Evolutionary conservation across 202 grass and related monocot species (phyloP).

Genomic region (Tripidium arundinaceum): DNA sequence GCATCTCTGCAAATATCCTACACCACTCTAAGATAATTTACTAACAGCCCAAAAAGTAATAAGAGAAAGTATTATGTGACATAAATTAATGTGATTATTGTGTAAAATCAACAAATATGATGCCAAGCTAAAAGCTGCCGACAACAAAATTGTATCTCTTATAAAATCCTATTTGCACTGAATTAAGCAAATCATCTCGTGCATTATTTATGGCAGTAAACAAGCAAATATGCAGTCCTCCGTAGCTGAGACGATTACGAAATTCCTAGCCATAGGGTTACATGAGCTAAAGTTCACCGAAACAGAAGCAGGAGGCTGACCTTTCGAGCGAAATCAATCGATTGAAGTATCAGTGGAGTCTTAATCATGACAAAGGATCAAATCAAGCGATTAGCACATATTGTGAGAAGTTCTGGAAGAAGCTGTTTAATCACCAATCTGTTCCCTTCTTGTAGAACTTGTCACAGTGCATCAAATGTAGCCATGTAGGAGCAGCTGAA

Average conservation of each 20-base stretch:
- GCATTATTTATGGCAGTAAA: conserved; percentile 6
- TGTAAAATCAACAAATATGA: conserved; percentile 5
- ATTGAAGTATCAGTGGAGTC: too few relatives aligned
- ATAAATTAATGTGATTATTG: neutral
- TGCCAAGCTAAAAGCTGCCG: neutral
- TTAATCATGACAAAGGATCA: too few relatives aligned
- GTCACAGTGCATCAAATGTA: too few relatives aligned
- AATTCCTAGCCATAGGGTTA: neutral
- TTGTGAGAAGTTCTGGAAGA: too few relatives aligned
- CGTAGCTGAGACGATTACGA: neutral
- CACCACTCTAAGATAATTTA: too few relatives aligned
- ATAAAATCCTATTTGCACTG: neutral
- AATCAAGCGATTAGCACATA: too few relatives aligned
- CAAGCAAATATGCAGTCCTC: conserved; percentile 6
- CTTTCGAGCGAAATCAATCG: conserved; percentile 69
- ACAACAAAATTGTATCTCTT: neutral
- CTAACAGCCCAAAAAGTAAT: neutral
- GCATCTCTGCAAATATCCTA: too few relatives aligned
- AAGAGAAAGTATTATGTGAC: neutral
- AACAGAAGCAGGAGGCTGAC: conserved; percentile 20
- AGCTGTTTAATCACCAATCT: too few relatives aligned
- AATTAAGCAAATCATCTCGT: neutral
- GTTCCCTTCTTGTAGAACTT: too few relatives aligned
- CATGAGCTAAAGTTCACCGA: neutral
- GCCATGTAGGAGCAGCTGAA: too few relatives aligned